Base-by-base conservation (phyloP, 2,329 filamentous ascomycete species). In the Aspergillaceae sp. region DNA sequence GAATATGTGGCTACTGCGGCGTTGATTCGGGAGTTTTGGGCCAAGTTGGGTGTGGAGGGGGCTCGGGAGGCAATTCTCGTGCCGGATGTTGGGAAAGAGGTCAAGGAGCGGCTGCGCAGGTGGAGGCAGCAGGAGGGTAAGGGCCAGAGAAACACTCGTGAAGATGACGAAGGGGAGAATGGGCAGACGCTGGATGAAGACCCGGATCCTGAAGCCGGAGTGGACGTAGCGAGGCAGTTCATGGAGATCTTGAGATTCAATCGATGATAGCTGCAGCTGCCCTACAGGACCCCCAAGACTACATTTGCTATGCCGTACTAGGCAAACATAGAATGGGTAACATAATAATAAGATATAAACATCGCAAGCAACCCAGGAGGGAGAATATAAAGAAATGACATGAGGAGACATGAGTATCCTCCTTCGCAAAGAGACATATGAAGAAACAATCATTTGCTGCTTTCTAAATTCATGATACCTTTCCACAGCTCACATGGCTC, bases 191-290 rank as follows among this genome's bases (percentile, higher is more conserved):
- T 38, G 19, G 62, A 63, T 8, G 57, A 60, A 41, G 63, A 64
- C 41, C 53, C 58, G 10, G 60, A 66, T 56, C 54, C 59, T n/a
- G 52, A 64, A 46, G 59, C 61, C 29, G 67, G 66, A 1, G 59
- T 60, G 30, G 68, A 71, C 61, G 51, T 70, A 48, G 67, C 67
- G 26, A 67, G 67, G 49, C 68, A 71, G 53, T 71, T 68, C 50
- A 70, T 71, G 66, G 68, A 71, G 56, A 64, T 70, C 42, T 61
- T 71, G 48, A 60, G 66, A 33, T 70, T 71, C 42, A 70, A 66
- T 53, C 61, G 67, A 47, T 71, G 51, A 46, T 37, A 19, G 4
- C 19, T 19, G 19, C 19, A 19, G 19, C 19, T 19, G 19, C 19
- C 19, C 19, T 19, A 19, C 19, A 19, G 19, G 19, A 19, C 19